These are phyloP conservation scores for Xylariaceae sp. DNA, from an alignment of 2,329 filamentous ascomycete genomes.

Conservation along the genomic window DNA sequence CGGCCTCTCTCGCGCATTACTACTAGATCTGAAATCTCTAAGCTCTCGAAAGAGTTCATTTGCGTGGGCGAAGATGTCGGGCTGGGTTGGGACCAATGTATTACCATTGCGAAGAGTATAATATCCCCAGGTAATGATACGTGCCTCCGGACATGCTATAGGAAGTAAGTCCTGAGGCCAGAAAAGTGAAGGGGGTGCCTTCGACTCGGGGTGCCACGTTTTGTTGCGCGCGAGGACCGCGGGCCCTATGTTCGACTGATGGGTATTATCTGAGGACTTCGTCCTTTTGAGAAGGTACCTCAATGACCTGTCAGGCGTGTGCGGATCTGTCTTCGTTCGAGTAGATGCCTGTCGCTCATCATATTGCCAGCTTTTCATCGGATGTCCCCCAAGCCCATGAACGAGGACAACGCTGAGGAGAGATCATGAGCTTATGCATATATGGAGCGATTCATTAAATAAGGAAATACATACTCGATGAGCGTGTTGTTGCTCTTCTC, in stretches of 20 bases:
- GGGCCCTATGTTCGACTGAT: background rate
- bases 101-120: conserved; percentile 14
- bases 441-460: background rate
- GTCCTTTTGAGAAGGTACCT: conserved; percentile 8
- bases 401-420: conserved; percentile 19
- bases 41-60: conserved; percentile 21
- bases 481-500: conserved; percentile 10
- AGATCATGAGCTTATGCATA: background rate
- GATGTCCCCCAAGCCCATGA: conserved; percentile 30
- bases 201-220: background rate
- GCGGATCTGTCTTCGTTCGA: background rate
- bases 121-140: conserved; percentile 27
- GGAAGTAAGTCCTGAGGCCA: conserved; percentile 26
- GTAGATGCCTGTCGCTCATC: background rate
- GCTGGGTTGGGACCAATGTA: conserved; percentile 10
- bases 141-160: conserved; percentile 15
- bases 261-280: background rate
- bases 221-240: background rate
- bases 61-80: conserved; percentile 22
- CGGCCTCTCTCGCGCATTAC: conserved; percentile 8
- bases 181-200: background rate
- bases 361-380: conserved; percentile 25
- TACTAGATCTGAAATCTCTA: background rate
- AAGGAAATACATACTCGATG: conserved; percentile 16
- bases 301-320: background rate